Evolutionary conservation across 2,329 filamentous ascomycete genomes (phyloP).

Genomic region (Xylariaceae sp.): DNA sequence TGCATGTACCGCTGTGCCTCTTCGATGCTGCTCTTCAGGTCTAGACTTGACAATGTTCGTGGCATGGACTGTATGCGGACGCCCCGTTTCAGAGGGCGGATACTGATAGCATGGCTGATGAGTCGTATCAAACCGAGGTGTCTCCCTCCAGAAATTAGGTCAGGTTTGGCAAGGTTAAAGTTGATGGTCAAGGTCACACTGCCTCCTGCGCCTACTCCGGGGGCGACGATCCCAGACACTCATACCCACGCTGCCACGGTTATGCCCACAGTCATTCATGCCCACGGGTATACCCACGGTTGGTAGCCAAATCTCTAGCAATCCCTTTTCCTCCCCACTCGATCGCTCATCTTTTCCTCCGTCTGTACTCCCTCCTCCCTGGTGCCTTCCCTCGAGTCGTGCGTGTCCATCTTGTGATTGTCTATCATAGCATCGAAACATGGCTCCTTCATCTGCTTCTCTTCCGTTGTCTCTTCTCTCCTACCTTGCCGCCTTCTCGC

Average conservation of each 20-base stretch:
- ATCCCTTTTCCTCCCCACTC: conserved; percentile 6
- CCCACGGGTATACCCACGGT: neutral
- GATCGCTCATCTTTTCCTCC: neutral
- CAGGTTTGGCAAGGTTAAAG: neutral
- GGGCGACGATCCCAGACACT: too few species aligned
- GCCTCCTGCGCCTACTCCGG: neutral
- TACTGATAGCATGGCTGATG: neutral
- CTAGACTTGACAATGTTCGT: too few species aligned
- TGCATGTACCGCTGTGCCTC: neutral
- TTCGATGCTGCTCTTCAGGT: too few species aligned
- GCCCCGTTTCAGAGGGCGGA: too few species aligned
- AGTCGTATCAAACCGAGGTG: too few species aligned
- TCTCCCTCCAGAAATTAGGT: neutral
- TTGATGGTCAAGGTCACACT: neutral
- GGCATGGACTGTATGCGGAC: too few species aligned
- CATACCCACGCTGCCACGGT: too few species aligned
- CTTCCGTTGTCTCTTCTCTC: conserved; percentile 22
- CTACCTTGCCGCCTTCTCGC: conserved; percentile 19
- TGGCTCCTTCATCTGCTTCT: conserved; percentile 19
- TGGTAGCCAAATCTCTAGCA: neutral
- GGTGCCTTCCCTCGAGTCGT: neutral
- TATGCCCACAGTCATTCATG: too few species aligned
- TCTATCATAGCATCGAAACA: too few species aligned
- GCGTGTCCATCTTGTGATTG: too few species aligned
- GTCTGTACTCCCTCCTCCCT: neutral